These are phyloP conservation scores for Phialophora expanda DNA, from an alignment of 2,329 filamentous ascomycete species.

Conservation along the genomic window DNA sequence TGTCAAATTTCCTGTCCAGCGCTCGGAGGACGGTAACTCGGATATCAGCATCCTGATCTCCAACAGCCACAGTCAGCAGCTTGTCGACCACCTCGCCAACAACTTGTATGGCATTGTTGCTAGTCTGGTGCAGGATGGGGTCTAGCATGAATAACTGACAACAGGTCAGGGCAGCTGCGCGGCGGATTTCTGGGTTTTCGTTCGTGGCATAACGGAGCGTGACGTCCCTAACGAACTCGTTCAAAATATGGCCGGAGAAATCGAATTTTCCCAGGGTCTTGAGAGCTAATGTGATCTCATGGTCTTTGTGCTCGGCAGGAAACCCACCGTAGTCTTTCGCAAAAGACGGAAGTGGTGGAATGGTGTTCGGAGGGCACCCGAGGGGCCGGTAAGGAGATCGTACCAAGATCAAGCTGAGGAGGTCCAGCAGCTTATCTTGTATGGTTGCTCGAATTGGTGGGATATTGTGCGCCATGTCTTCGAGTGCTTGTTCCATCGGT, in stretches of 20 bases:
- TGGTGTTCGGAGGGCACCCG: slow-evolving; percentile 86
- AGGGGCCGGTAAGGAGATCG: slow-evolving; percentile 90
- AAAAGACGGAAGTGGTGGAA: slow-evolving; percentile 79
- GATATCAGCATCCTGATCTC: slow-evolving; percentile 87
- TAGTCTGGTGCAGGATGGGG: slow-evolving; percentile 97
- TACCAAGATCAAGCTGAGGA: slow-evolving; percentile 91
- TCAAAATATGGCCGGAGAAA: slow-evolving; percentile 86
- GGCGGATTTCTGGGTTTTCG: slow-evolving; percentile 89
- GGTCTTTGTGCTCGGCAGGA: slow-evolving; percentile 77
- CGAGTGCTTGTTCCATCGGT: slow-evolving; percentile 90
- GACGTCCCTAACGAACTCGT: slow-evolving; percentile 98
- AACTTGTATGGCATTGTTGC: slow-evolving; percentile 93
- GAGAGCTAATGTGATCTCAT: slow-evolving; percentile 88
- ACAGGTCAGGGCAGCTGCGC: slow-evolving; percentile 93
- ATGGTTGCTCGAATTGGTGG: slow-evolving; percentile 91
- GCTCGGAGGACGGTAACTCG: slow-evolving; percentile 85
- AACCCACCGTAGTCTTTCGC: slow-evolving; percentile 84
- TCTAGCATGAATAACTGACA: slow-evolving; percentile 97
- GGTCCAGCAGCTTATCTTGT: slow-evolving; percentile 89
- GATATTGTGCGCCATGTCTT: slow-evolving; percentile 99
- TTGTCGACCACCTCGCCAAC: slow-evolving; percentile 98
- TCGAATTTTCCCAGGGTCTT: slow-evolving; percentile 98
- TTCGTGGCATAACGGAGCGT: slow-evolving; percentile 98
- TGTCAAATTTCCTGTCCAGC: slow-evolving; percentile 90
- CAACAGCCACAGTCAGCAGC: slow-evolving; percentile 90